Evolutionary conservation across 2,329 filamentous ascomycete genomes (phyloP).

Genomic region (Sporothrix phasma): DNA sequence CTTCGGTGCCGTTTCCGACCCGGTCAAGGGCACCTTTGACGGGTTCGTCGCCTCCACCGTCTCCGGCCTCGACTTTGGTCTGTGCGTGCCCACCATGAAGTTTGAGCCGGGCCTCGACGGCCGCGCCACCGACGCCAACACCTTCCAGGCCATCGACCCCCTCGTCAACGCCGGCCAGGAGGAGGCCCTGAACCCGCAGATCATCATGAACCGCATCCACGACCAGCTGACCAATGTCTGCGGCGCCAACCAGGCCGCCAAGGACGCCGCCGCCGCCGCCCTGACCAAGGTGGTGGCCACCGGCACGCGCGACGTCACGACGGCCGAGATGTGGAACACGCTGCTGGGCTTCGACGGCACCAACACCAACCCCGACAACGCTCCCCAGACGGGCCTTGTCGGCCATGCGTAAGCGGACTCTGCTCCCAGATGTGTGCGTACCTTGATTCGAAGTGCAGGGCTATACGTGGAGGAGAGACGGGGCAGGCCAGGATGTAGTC

Average conservation of each 20-base stretch:
- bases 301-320: conserved; percentile 29
- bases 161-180: conserved; percentile 51
- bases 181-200: conserved; percentile 61
- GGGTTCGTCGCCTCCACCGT: conserved; percentile 18
- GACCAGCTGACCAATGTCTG: conserved; percentile 61
- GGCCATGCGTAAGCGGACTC: conserved; percentile 26
- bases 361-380: conserved; percentile 31
- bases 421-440: conserved; percentile 30
- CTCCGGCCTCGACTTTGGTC: conserved; percentile 38
- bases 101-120: conserved; percentile 50
- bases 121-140: conserved; percentile 48
- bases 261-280: conserved; percentile 41
- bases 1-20: conserved; percentile 15
- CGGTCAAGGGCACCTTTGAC: conserved; percentile 17
- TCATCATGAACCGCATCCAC: conserved; percentile 64
- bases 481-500: no score
- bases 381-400: conserved; percentile 29
- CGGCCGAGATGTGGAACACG: conserved; percentile 34
- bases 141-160: conserved; percentile 57
- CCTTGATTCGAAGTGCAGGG: conserved; percentile 47
- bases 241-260: conserved; percentile 49
- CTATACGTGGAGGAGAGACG: neutral
- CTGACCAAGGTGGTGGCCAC: conserved; percentile 31
- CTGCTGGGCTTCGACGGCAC: conserved; percentile 31
- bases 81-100: conserved; percentile 48